Percentiles rank a stretch among this genome's conserved stretches.
Evolutionary conservation across 2,329 filamentous ascomycete genomes (phyloP).

Genomic region (Paraconiothyrium sp.): DNA sequence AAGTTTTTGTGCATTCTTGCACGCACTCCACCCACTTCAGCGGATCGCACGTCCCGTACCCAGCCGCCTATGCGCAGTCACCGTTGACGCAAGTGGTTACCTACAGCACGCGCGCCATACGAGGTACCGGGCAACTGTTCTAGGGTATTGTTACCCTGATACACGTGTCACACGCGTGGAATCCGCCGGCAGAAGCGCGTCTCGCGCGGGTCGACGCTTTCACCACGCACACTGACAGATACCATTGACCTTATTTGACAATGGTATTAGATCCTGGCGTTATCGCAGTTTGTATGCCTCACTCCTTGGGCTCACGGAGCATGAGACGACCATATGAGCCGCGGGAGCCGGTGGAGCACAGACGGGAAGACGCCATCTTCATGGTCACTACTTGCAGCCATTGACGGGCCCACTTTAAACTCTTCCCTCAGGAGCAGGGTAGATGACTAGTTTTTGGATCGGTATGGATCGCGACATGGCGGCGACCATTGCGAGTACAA

Average conservation of each 20-base stretch:
- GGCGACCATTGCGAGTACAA: not conserved
- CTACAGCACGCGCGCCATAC: not conserved
- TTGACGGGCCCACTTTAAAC: not conserved
- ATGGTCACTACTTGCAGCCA: not conserved
- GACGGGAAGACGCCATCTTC: conserved; percentile 4
- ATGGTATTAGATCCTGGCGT: not conserved
- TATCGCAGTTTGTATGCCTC: not conserved
- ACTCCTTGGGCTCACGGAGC: not conserved
- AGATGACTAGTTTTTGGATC: not conserved
- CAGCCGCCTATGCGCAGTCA: not conserved
- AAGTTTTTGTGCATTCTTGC: not conserved
- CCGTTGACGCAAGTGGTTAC: not conserved
- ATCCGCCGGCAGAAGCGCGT: not conserved
- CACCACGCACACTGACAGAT: not conserved
- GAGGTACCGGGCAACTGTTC: not conserved
- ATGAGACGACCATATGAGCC: not conserved
- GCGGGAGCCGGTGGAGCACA: not conserved
- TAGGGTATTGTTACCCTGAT: not conserved
- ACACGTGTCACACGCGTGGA: not conserved
- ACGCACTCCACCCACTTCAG: not conserved
- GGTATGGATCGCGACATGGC: not conserved
- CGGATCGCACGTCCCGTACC: not conserved
- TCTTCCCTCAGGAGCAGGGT: not conserved
- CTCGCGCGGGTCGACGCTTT: not conserved
- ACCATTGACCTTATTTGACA: not conserved